These are phyloP conservation scores for Penicillium sp. DNA, from an alignment of 2,329 filamentous ascomycete genomes.

Conservation along the genomic window DNA sequence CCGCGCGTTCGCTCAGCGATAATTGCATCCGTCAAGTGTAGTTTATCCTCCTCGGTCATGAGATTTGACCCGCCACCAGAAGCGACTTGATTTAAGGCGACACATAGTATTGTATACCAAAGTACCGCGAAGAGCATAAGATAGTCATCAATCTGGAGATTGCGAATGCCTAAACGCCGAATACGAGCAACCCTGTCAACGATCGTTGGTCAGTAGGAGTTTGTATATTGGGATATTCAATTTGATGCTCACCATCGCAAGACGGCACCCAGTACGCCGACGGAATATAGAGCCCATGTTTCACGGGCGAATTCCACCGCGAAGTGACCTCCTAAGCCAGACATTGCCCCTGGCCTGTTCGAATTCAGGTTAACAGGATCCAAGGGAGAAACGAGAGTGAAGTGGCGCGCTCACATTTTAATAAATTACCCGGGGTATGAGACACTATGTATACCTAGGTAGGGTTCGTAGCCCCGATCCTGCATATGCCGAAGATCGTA, in stretches of 20 bases:
- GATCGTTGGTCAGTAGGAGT: not conserved
- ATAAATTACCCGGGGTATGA: constrained; percentile 7
- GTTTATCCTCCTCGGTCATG: constrained; percentile 50
- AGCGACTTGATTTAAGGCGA: constrained; percentile 55
- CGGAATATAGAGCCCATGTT: constrained; percentile 43
- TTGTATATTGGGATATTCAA: not conserved
- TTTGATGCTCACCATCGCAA: constrained; percentile 42
- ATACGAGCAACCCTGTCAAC: constrained; percentile 37
- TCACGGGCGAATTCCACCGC: constrained; percentile 31
- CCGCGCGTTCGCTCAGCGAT: constrained; percentile 48
- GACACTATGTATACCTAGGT: not conserved
- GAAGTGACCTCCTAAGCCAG: constrained; percentile 30
- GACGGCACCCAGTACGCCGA: constrained; percentile 38
- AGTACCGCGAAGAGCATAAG: constrained; percentile 56
- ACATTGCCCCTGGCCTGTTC: constrained; percentile 28
- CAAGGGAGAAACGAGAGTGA: not conserved
- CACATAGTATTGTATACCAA: constrained; percentile 56
- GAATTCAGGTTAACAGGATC: constrained; percentile 6
- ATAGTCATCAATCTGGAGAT: constrained; percentile 56
- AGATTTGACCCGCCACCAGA: constrained; percentile 59
- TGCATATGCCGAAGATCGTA: constrained; percentile 14
- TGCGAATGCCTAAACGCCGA: constrained; percentile 46
- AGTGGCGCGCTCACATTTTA: constrained; percentile 19
- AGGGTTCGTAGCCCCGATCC: constrained; percentile 8
- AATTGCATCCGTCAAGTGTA: constrained; percentile 47